phyloP scores from a whole-genome alignment of 495 filamentous ascomycete species.

The Penicillium parvum region DNA sequence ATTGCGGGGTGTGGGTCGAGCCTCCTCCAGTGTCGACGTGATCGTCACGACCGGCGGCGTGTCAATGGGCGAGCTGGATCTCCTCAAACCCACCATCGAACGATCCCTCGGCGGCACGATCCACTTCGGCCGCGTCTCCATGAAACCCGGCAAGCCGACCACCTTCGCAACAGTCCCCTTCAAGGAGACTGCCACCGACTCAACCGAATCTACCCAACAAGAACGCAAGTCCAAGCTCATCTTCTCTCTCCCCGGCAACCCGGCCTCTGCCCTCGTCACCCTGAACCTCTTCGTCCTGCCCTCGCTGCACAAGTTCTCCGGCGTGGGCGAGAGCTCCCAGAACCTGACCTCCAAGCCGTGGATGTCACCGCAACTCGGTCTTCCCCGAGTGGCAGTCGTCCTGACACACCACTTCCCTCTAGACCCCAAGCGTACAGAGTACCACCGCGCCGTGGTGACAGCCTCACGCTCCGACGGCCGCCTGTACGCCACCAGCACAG shows the following conservation, averaged over 20 bases:
- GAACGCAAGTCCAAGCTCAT: constrained; percentile 62
- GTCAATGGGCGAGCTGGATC: constrained; percentile 96
- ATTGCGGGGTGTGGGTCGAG: constrained; percentile 48
- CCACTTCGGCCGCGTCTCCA: constrained; percentile 92
- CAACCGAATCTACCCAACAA: constrained; percentile 34
- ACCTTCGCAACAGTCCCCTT: constrained; percentile 87
- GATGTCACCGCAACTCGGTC: constrained; percentile 46
- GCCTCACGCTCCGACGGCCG: constrained; percentile 58
- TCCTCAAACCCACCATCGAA: constrained; percentile 96
- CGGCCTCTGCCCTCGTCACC: constrained; percentile 86
- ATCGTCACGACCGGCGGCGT: constrained; percentile 93
- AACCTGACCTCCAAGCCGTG: constrained; percentile 16
- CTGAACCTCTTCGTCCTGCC: constrained; percentile 93
- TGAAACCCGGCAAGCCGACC: constrained; percentile 98
- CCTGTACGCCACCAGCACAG: constrained; percentile 77
- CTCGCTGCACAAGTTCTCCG: constrained; percentile 65
- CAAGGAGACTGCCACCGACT: constrained; percentile 32
- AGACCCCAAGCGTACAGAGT: constrained; percentile 76
- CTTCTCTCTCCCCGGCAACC: constrained; percentile 93
- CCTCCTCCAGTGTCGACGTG: constrained; percentile 56
- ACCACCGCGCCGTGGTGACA: constrained; percentile 70
- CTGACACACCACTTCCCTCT: constrained; percentile 66
- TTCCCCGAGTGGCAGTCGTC: constrained; percentile 67
- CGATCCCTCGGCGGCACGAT: constrained; percentile 85
- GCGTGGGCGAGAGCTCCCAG: constrained; percentile 33